A percentile compares a stretch with the other conserved stretches of the same genome.
Conservation (phyloP, 73 alveolate genomes). For the Symbiodinium natans region DNA sequence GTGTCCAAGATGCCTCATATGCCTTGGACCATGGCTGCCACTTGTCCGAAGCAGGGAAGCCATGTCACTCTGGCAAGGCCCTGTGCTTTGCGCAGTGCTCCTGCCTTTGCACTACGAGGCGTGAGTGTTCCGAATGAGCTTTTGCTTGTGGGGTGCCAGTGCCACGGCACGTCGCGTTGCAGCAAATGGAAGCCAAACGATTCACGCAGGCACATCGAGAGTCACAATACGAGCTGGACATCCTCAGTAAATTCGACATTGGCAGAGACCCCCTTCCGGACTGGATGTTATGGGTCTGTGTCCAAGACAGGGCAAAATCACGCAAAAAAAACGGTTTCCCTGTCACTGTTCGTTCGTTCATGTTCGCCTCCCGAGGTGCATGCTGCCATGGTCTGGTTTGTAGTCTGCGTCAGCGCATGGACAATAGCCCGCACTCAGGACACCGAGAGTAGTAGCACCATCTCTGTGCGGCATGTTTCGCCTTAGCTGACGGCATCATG, state of each 20-base stretch:
- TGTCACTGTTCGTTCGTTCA: background rate
- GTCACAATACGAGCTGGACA: constrained; percentile 48
- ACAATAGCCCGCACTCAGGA: constrained; percentile 53
- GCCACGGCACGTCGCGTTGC: no score
- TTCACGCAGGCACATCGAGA: constrained; percentile 33
- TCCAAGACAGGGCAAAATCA: background rate
- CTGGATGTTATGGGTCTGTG: constrained; percentile 78
- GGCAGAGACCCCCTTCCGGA: constrained; percentile 86
- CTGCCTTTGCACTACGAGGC: constrained; percentile 83
- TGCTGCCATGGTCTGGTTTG: constrained; percentile 61
- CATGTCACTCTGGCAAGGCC: background rate
- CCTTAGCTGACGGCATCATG: no score
- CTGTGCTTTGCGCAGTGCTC: constrained; percentile 35
- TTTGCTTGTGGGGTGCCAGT: no score
- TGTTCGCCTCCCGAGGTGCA: constrained; percentile 12
- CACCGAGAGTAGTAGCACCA: background rate
- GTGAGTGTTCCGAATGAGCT: background rate
- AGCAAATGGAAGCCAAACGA: no score
- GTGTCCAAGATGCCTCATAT: background rate
- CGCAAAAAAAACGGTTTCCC: no score
- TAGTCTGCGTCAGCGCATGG: constrained; percentile 52
- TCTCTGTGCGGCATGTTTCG: no score
- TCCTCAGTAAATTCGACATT: constrained; percentile 61
- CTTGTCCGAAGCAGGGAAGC: background rate
- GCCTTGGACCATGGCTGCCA: background rate